Conservation (phyloP, 331 rosid species). For the Telfairia occidentalis region DNA sequence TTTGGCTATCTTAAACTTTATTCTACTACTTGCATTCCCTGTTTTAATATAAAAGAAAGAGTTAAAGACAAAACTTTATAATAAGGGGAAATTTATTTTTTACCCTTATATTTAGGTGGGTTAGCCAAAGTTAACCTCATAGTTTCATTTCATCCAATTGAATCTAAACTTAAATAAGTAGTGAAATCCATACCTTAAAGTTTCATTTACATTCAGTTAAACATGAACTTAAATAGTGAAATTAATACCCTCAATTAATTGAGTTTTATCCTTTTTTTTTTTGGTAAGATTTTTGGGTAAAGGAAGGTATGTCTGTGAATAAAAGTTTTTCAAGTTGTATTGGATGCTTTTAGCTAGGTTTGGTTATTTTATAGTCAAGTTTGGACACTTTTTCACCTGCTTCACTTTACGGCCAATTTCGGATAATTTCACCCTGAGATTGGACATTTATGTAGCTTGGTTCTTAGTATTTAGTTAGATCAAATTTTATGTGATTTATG, state of each 20-base stretch:
- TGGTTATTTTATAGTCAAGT: neutral
- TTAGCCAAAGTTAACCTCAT: neutral
- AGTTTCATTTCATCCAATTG: neutral
- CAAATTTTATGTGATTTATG: too few relatives aligned
- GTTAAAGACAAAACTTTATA: neutral
- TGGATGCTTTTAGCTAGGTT: neutral
- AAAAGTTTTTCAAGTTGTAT: too few relatives aligned
- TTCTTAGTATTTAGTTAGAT: too few relatives aligned
- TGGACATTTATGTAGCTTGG: too few relatives aligned
- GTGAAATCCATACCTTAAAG: too few relatives aligned
- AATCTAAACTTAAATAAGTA: neutral
- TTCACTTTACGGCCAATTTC: neutral
- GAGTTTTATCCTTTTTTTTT: too few relatives aligned
- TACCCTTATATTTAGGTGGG: neutral
- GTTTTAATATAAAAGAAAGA: neutral
- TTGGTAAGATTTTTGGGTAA: too few relatives aligned
- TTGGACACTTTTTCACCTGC: neutral
- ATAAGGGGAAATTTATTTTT: neutral
- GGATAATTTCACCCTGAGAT: too few relatives aligned
- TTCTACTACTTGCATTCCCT: neutral
- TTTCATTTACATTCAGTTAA: neutral
- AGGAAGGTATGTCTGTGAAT: too few relatives aligned
- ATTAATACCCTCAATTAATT: neutral
- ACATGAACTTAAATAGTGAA: neutral
- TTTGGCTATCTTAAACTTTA: neutral